Evolutionary conservation across 1,139 yeast species (phyloP), one percentile per base, ranked within the genome.

Genomic region (Sugiyamaella xylanicola): DNA sequence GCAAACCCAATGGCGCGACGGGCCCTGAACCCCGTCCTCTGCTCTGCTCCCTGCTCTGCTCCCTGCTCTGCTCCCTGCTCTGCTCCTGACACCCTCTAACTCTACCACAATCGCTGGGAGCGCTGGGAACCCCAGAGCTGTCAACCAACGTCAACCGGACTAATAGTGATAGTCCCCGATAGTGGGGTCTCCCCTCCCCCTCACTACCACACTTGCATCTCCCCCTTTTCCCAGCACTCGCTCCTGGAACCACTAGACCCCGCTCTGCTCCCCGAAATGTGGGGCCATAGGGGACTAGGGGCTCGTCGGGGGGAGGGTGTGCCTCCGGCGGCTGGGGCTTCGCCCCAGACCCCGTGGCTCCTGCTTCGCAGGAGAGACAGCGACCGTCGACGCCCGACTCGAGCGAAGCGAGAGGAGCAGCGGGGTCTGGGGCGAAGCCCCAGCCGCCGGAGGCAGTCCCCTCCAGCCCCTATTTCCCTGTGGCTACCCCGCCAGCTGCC

Each of bases 311-410:
- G 9, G 9, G 29, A 25, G 29, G 37, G 37, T 32, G 37, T 32
- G 37, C 37, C 37, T 32, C 37, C 37, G 37, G 15, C 37, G 37
- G 37, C 37, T 32, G 15, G 37, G 15, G 37, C 37, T 32, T n/a
- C 4, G 15, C 37, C 37, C 37, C 37, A n/a, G 37, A 32, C 15
- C 15, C 37, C 37, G 29, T 15, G 4, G 15, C 37, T 32, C 37
- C 15, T 11, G 37, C 37, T 8, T 4, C 13, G 37, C 37, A 4
- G 4, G 37, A 32, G 37, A 4, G 11, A 11, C 32, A 25, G 32
- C 37, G 37, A 25, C 29, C 29, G 29, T 25, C 29, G 29, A 25
- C 29, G 29, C 37, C 37, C 37, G 5, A 4, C 37, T 13, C 37
- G 15, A 8, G 15, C 37, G 8, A 4, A 32, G 37, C 8, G 15